Evolutionary conservation across 176 grass and related monocot species (phyloP).

Genomic region (Zoysia japonica): DNA sequence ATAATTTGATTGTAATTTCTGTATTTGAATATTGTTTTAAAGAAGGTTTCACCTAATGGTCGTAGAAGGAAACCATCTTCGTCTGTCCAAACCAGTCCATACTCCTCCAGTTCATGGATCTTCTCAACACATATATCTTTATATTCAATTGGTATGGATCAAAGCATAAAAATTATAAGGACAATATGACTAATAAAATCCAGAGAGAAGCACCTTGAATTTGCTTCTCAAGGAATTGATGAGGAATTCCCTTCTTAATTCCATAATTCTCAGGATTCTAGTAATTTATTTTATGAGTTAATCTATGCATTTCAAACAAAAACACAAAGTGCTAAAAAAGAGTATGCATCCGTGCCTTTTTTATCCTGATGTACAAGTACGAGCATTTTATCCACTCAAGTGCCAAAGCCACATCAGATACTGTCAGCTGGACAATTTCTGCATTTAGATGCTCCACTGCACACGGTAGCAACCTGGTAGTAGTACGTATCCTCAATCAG

Average conservation of each 20-base stretch:
- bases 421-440: conserved; percentile 89
- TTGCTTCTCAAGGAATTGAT: conserved; percentile 70
- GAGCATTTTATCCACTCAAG: conserved; percentile 97
- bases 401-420: conserved; percentile 83
- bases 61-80: conserved; percentile 83
- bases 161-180: conserved; percentile 25
- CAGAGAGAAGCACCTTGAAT: conserved; percentile 63
- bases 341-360: conserved; percentile 60
- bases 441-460: conserved; percentile 93
- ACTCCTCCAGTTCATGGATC: conserved; percentile 76
- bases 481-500: conserved; percentile 35
- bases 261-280: conserved; percentile 96
- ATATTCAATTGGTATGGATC: conserved; percentile 38
- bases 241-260: conserved; percentile 63
- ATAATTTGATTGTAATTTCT: conserved; percentile 10
- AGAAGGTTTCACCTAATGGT: conserved; percentile 67
- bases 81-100: conserved; percentile 89
- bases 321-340: conserved; percentile 19
- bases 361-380: conserved; percentile 87
- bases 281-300: conserved; percentile 43
- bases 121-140: conserved; percentile 93
- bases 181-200: conserved; percentile 12
- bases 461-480: conserved; percentile 77
- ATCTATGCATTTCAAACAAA: conserved; percentile 25
- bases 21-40: not conserved